These are phyloP conservation scores for Tylopilus vinaceipallidus DNA, from an alignment of 768 basidiomycete species.

Conservation along the genomic window DNA sequence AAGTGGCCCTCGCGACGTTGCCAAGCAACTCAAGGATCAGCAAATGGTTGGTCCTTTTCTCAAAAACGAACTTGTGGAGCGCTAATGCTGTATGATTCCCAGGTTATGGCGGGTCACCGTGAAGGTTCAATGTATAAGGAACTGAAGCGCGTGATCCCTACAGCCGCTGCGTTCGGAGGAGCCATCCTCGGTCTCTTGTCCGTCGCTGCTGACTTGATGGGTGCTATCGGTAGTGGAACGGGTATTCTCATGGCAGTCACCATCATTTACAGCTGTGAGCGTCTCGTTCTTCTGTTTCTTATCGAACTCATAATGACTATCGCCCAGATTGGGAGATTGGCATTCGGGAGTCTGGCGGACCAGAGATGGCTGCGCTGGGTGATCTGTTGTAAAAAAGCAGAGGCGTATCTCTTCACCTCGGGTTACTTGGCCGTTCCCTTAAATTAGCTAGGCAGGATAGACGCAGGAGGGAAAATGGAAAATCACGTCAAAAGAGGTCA, in stretches of 20 bases:
- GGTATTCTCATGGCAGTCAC: conserved; percentile 98
- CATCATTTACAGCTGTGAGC: conserved; percentile 81
- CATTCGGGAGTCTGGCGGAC: conserved; percentile 71
- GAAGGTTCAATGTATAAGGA: conserved; percentile 99
- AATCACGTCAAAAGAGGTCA: conserved; percentile 2
- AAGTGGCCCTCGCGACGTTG: conserved; percentile 91
- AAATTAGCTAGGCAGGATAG: conserved; percentile 12
- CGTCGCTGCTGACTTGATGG: conserved; percentile 91
- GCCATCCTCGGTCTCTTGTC: conserved; percentile 93
- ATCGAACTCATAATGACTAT: background rate
- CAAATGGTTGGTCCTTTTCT: conserved; percentile 65
- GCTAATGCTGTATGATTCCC: background rate
- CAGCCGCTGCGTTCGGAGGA: conserved; percentile 95
- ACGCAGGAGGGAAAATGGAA: background rate
- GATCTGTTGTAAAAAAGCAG: conserved; percentile 58
- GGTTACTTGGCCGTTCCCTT: conserved; percentile 1
- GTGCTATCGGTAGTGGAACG: conserved; percentile 93
- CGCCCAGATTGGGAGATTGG: conserved; percentile 90
- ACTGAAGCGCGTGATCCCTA: conserved; percentile 95
- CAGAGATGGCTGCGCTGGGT: conserved; percentile 79
- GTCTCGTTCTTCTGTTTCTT: background rate
- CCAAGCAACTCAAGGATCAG: conserved; percentile 98
- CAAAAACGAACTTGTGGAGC: background rate
- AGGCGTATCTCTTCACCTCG: background rate
- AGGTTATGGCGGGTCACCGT: conserved; percentile 87